Base-by-base conservation (phyloP, 352 stramenopile species). In the Phytophthora meadii region DNA sequence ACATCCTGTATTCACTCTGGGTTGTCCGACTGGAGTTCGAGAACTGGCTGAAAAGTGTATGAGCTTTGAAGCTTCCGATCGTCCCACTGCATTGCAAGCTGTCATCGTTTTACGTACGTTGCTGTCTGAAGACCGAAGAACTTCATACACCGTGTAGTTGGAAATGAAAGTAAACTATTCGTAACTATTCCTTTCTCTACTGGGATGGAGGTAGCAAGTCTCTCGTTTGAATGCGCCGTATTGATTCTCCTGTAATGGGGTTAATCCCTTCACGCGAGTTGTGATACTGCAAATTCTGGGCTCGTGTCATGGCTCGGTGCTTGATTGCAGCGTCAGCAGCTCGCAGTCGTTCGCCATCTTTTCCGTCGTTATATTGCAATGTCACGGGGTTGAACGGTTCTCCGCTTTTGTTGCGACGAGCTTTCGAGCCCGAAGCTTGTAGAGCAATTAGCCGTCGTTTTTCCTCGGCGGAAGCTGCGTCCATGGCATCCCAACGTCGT, bases 321-420 rank as follows among this genome's bases (percentile, higher is more conserved):
- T 89, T 89, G 62, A 95, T 80, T 14, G 80, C 73, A 14, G 82
- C 74, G 72, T 97, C 88, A 14, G 78, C 76, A 40, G 77, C 74
- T 55, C 80, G 60, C 12, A 97, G 71, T 4, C 86, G 81, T 48
- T 89, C 70, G 10, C 89, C 89, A 54, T 97, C 87, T 37, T 88
- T 81, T 40, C 81, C 85, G 56, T 97, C 87, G 47, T 94, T 90
- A 73, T 97, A 97, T 54, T 84, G 82, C 15, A 97, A 76, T 36
- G 85, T 97, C 46, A 97, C 77, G 7, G 82, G 81, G 66, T 98
- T 94, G 82, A 92, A 98, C 14, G 90, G 80, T 40, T 93, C 85
- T 10, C 83, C 86, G 39, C 84, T 79, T 54, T 95, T 90, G 76
- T 98, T 98, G 52, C 89, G 92, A 60, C 82, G 72, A 39, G 85